Evolutionary conservation across 805 yeast species (phyloP).

Genomic region (Schwanniomyces sp.): DNA sequence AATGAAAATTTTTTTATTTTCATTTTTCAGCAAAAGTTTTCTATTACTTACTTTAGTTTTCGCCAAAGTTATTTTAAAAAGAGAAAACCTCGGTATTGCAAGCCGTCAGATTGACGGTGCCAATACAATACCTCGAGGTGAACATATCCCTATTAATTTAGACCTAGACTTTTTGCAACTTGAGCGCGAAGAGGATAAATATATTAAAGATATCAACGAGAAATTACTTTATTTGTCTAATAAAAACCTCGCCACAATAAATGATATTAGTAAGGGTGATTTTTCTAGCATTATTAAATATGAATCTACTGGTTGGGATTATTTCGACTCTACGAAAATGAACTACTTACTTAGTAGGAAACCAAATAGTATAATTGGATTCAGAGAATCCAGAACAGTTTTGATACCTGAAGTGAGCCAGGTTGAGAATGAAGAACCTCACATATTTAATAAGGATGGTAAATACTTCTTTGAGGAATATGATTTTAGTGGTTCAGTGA

Average conservation of each 20-base stretch:
- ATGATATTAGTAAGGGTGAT: background rate
- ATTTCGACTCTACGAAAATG: conserved; percentile 9
- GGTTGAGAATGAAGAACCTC: background rate
- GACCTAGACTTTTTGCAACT: conserved; percentile 1
- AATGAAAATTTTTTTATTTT: too few relatives aligned
- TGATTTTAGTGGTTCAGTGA: background rate
- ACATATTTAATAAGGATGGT: background rate
- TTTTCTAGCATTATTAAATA: background rate
- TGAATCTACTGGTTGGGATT: conserved; percentile 9
- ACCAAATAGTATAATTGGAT: conserved; percentile 11
- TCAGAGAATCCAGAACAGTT: conserved; percentile 16
- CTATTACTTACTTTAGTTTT: too few relatives aligned
- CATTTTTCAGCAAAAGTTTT: too few relatives aligned
- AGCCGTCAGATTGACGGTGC: too few relatives aligned
- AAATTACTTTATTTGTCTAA: background rate
- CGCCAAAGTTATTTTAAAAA: too few relatives aligned
- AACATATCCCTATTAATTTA: background rate
- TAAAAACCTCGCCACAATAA: background rate
- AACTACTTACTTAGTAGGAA: conserved; percentile 8
- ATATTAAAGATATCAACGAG: background rate
- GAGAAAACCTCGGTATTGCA: too few relatives aligned
- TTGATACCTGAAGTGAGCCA: conserved; percentile 10
- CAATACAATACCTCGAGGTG: background rate
- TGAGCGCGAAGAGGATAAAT: background rate
- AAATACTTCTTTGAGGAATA: conserved; percentile 1